These are phyloP conservation scores for Symbiodinium natans DNA, from an alignment of 73 alveolate genomes.

Conservation along the genomic window DNA sequence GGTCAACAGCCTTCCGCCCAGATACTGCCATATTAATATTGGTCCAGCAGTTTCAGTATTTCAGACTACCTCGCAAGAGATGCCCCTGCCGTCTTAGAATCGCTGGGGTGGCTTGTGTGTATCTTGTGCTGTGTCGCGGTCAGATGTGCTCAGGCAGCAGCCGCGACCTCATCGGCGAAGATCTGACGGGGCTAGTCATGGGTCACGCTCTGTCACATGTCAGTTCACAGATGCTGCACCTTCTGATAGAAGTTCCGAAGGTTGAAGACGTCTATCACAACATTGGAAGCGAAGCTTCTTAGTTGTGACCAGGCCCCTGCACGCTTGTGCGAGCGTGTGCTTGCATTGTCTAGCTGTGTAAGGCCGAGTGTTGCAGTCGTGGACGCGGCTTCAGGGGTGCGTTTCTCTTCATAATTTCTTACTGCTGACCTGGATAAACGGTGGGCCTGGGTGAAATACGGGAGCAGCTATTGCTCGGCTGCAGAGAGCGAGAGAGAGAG, in stretches of 20 bases:
- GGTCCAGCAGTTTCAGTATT: too few species aligned
- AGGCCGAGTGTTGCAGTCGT: too few species aligned
- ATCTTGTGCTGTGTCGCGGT: too few species aligned
- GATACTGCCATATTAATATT: too few species aligned
- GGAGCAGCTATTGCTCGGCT: too few species aligned
- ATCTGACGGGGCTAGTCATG: too few species aligned
- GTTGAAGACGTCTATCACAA: conserved; percentile 27
- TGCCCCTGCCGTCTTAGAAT: not conserved
- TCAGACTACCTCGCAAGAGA: too few species aligned
- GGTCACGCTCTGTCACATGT: not conserved
- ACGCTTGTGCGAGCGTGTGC: too few species aligned
- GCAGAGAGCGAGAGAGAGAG: too few species aligned
- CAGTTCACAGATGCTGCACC: not conserved
- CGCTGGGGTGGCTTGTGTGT: not conserved
- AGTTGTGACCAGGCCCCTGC: conserved; percentile 48
- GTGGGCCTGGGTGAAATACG: too few species aligned
- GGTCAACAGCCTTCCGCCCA: conserved; percentile 25
- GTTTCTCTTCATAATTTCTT: not conserved
- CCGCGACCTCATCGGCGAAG: not conserved
- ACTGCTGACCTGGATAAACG: too few species aligned
- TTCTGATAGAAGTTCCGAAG: not conserved
- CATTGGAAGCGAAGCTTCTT: conserved; percentile 28
- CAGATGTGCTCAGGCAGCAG: conserved; percentile 11
- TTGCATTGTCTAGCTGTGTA: too few species aligned
- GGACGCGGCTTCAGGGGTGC: not conserved